These are phyloP conservation scores for Aureobasidium sp. DNA, from an alignment of 2,329 filamentous ascomycete genomes.

Conservation along the genomic window DNA sequence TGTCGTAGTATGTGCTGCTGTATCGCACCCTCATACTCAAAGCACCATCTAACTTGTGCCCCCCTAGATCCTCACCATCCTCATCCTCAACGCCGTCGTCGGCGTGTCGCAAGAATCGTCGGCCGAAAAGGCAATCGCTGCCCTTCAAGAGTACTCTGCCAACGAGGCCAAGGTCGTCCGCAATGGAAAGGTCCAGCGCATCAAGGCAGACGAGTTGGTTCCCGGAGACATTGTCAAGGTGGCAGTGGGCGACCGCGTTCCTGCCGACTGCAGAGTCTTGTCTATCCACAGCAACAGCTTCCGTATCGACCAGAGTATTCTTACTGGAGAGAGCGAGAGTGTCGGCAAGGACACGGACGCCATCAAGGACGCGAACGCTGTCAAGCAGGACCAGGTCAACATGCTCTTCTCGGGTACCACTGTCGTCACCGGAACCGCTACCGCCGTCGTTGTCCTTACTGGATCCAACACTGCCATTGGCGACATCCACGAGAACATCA, in stretches of 20 bases:
- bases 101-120: constrained; percentile 98
- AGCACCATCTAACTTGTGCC: constrained; percentile 17
- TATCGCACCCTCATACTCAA: neutral
- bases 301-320: constrained; percentile 88
- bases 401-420: constrained; percentile 98
- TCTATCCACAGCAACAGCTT: constrained; percentile 96
- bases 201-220: constrained; percentile 96
- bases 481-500: constrained; percentile 98
- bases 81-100: constrained; percentile 93
- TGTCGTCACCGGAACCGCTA: constrained; percentile 88
- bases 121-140: constrained; percentile 96
- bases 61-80: constrained; percentile 81
- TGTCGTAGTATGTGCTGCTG: constrained; percentile 65
- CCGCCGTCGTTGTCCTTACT: constrained; percentile 82
- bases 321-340: constrained; percentile 96
- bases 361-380: constrained; percentile 72
- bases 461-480: constrained; percentile 90
- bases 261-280: constrained; percentile 86
- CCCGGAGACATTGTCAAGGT: constrained; percentile 88
- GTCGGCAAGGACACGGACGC: constrained; percentile 72
- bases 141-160: constrained; percentile 96
- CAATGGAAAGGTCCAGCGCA: constrained; percentile 68
- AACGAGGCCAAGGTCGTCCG: constrained; percentile 94
- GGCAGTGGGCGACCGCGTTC: constrained; percentile 84
- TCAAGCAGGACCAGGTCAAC: constrained; percentile 95